Evolutionary conservation across 2,329 filamentous ascomycete species (phyloP), one percentile per base, ranked within the genome.

Genomic region (Nemania sp.): DNA sequence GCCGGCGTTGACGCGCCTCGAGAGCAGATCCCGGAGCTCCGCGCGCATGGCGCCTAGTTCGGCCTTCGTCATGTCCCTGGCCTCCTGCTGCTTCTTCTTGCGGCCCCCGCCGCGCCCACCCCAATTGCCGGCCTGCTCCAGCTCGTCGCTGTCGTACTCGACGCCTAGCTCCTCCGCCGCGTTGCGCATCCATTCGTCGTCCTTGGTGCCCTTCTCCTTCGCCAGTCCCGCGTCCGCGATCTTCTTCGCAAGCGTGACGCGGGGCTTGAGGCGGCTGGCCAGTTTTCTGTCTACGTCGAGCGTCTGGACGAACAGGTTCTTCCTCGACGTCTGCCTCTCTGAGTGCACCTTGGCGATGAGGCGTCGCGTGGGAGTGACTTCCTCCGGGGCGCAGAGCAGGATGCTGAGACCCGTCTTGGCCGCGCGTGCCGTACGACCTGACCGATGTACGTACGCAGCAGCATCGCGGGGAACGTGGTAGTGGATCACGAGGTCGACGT

Each of bases 371-470:
- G 92, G 90, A 2, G 87, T 83, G 1, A 96, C 92, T 78, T 99
- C 95, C 61, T 98, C 94, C 0, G 95, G 94, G 0, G 89, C 87
- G 72, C 95, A 98, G 54, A 99, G 87, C 4, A 99, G 80, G 59
- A 99, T 87, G 69, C 91, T 96, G 37, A 90, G 85, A 39, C 95
- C 95, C 0, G 83, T 85, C 12, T 85, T 85, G 18, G 88, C 85
- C 2, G 90, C 94, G 71, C 95, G 91, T 1, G 95, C 95, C 1
- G 95, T 98, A 66, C 95, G 90, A 12, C 95, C 95, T 1, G 95
- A 97, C 21, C 95, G 88, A 73, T 99, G 95, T 13, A 99, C 93
- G 72, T 99, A 99, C 49, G 90, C 90, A 74, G 98, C 94, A 35
- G 95, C 95, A 1, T 92, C 83, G 59, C 93, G 90, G 1, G 95